Evolutionary conservation across 495 filamentous ascomycete genomes (phyloP), one percentile per base, ranked within the genome.

Genomic region (Penicillium diatomitis): DNA sequence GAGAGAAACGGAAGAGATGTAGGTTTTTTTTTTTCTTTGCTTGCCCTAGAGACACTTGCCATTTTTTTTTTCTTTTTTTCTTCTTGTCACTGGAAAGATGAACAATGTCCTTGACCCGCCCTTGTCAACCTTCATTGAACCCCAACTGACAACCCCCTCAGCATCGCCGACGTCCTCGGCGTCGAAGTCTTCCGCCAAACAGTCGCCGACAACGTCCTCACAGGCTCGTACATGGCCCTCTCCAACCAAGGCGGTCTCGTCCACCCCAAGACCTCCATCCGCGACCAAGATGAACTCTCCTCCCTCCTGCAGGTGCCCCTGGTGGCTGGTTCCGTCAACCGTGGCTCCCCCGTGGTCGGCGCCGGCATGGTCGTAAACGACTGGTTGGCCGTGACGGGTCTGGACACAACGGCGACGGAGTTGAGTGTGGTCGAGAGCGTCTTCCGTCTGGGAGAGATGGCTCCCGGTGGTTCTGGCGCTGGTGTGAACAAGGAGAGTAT

Each of bases 291-390:
- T 66, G 92, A 98, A 74, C 84, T 98, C 52, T 89, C 84, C 53
- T 88, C 84, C 55, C 72, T 98, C 61, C 78, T 98, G 53, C 92
- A 97, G 70, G 90, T 98, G 42, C 92, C 92, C 7, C 80, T 98
- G 2, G 92, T 98, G 3, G 92, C 92, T 0, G 92, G 92, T 32
- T 86, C 80, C 59, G 84, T 98, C 20, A 98, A 98, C 69, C 80
- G 92, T 48, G 94, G 92, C 33, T 86, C 81, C 51, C 80, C 87
- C 38, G 90, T 97, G n/a, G 88, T 98, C 32, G 92, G 92, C 28
- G 92, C 92, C 8, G 92, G 92, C 28, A 95, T 97, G 88, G 92
- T 98, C 7, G 92, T 98, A 48, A 98, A 98, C 63, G 92, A 98
- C 73, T 97, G 92, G 92, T 79, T 97, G 69, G 94, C 92, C 6